Evolutionary conservation across 169 alveolate genomes (phyloP), one percentile per base, ranked within the genome.

Genomic region (Ichthyophthirius multifiliis): DNA sequence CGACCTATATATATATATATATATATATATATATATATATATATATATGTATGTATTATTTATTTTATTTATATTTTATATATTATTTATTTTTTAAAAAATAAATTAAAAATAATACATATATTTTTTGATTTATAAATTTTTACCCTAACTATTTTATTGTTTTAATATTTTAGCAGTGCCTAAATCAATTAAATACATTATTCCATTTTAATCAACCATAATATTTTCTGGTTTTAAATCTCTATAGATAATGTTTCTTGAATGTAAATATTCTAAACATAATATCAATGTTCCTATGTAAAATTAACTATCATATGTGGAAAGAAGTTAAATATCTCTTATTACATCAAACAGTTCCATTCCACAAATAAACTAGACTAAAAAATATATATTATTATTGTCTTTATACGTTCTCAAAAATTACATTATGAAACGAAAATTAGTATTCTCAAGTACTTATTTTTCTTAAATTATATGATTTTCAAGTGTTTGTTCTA

Each of bases 151-250:
- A 27, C 41, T 47, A 10, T 67, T 67, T 13, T 41, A 47, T 18
- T 67, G 62, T 63, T 76, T 35, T 7, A 94, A 89, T 46, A 84
- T 85, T 76, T 92, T 93, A 35, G 96, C 93, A 65, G 94, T 89
- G 39, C 96, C 96, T 46, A 95, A 81, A 82, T 95, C 97, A 37
- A 92, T 89, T 41, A 93, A 73, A 45, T 92, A 90, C 62, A 93
- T 80, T 71, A 91, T 88, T 27, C 98, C 98, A 55, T 90, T 81
- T 37, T 86, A 85, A 78, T 88, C 92, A n/a, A 92, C 81, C 89
- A 91, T 87, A 13, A 92, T 83, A 82, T 91, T 94, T 80, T 94
- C 97, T 30, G 97, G 97, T 71, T 92, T 94, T 5, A 94, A 71
- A 83, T 94, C 97, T 82, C 97, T 47, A 73, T 90, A 89, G 9